Percentiles rank a stretch among this genome's conserved stretches.
These are phyloP conservation scores for Sisymbrium altissimum DNA, from an alignment of 345 rosid genomes.

Conservation along the genomic window DNA sequence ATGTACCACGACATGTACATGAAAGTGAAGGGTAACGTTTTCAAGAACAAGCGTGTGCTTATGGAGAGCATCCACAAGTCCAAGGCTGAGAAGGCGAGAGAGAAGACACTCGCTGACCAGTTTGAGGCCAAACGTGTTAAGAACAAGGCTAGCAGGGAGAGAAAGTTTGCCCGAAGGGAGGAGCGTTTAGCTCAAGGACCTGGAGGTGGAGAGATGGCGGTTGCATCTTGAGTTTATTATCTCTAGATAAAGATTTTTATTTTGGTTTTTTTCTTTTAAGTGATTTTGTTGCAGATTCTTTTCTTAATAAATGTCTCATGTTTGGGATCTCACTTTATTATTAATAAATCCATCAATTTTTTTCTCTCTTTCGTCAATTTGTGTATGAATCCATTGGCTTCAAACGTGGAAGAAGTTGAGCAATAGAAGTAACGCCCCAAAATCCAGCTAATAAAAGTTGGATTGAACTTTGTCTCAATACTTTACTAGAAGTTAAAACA, in stretches of 20 bases:
- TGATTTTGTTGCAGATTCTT: background rate
- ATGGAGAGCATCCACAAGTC: conserved; percentile 81
- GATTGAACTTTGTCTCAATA: background rate
- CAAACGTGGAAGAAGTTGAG: conserved; percentile 9
- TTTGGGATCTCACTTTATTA: background rate
- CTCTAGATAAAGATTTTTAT: background rate
- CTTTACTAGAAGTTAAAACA: background rate
- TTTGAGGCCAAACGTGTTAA: conserved; percentile 71
- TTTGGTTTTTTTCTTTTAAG: background rate
- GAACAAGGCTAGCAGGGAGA: conserved; percentile 80
- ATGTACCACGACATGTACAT: conserved; percentile 90
- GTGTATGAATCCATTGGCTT: background rate
- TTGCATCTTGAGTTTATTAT: conserved; percentile 11
- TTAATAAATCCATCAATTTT: background rate
- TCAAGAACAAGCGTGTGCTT: conserved; percentile 74
- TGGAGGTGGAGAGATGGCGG: conserved; percentile 27
- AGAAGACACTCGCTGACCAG: conserved; percentile 68
- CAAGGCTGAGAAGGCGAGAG: conserved; percentile 72
- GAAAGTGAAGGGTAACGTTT: conserved; percentile 76
- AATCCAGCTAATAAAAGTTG: background rate
- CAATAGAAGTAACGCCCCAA: background rate
- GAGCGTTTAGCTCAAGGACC: conserved; percentile 65
- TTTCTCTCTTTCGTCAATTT: background rate
- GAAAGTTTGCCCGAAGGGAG: conserved; percentile 68
- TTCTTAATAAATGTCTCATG: background rate